These are phyloP conservation scores for Coemansia sp. DNA, from an alignment of 192 early-diverging fungal genomes.

Conservation along the genomic window DNA sequence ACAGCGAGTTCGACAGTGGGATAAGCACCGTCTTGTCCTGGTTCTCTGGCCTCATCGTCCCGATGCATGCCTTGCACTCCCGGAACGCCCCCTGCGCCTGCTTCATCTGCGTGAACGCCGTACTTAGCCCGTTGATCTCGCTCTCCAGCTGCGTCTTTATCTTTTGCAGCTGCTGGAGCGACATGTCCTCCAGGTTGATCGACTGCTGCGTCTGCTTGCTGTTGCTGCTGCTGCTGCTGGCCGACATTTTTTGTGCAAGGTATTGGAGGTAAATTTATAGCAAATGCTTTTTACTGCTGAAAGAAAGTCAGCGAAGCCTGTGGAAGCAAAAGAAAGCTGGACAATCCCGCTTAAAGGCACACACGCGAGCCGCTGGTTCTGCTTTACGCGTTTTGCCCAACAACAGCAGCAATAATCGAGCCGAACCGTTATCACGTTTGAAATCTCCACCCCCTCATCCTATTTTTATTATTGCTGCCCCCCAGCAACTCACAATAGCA, in stretches of 20 bases:
- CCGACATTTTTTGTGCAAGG: conserved; percentile 1
- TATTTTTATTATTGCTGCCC: no score
- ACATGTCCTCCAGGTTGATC: conserved; percentile 82
- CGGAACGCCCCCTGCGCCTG: conserved; percentile 83
- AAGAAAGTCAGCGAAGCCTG: no score
- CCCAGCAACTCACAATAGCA: no score
- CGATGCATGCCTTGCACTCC: conserved; percentile 77
- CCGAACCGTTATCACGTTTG: no score
- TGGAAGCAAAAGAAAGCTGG: no score
- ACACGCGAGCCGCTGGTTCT: no score
- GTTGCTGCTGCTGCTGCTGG: background rate
- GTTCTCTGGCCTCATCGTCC: conserved; percentile 58
- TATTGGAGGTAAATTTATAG: background rate
- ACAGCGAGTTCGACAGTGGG: conserved; percentile 64
- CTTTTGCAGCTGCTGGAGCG: conserved; percentile 77
- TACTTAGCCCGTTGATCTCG: conserved; percentile 85
- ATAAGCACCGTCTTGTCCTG: conserved; percentile 49
- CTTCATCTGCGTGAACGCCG: conserved; percentile 84
- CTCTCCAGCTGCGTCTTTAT: conserved; percentile 84
- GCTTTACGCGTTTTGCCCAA: no score
- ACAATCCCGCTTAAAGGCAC: no score
- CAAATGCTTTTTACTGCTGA: no score
- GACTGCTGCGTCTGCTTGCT: conserved; percentile 31
- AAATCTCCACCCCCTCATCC: no score
- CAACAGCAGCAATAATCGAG: no score